Conservation (phyloP, 2,329 filamentous ascomycete species). For the Cucurbitaria berberidis region DNA sequence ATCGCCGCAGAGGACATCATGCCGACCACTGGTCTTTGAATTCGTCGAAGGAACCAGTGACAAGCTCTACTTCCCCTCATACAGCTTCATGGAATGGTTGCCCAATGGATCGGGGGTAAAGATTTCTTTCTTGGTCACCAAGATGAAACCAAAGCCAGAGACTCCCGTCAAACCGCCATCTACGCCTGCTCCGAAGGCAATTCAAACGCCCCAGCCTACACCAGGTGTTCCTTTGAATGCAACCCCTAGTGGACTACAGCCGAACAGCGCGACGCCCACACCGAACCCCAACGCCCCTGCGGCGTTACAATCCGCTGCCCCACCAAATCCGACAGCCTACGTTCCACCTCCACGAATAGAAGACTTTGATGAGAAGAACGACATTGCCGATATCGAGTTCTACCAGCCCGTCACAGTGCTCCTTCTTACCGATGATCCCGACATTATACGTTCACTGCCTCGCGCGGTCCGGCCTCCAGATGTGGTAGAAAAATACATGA, state of each 20-base stretch:
- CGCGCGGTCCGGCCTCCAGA: conserved; percentile 59
- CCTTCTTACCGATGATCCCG: conserved; percentile 59
- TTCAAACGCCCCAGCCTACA: conserved; percentile 4
- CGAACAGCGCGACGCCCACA: conserved; percentile 4
- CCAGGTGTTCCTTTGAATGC: conserved; percentile 6
- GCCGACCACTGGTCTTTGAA: conserved; percentile 48
- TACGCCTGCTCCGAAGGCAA: conserved; percentile 36
- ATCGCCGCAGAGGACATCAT: conserved; percentile 52
- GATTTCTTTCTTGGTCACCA: conserved; percentile 78
- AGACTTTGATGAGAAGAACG: conserved; percentile 55
- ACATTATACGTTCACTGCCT: conserved; percentile 61
- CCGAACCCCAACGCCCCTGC: conserved; percentile 15
- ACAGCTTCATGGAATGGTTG: conserved; percentile 75
- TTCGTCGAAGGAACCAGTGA: conserved; percentile 63
- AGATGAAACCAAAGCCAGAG: conserved; percentile 59
- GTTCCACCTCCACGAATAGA: conserved; percentile 41
- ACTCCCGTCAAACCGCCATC: conserved; percentile 48
- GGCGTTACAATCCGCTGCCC: conserved; percentile 20
- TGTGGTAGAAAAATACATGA: conserved; percentile 48
- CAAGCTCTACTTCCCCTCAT: conserved; percentile 78
- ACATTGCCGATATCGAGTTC: conserved; percentile 45
- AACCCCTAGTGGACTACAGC: conserved; percentile 11
- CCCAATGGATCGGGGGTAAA: conserved; percentile 67
- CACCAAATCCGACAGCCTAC: conserved; percentile 21
- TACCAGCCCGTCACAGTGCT: conserved; percentile 77